Conservation (phyloP, 192 early-diverging fungal genomes). For the Backusella luteola region DNA sequence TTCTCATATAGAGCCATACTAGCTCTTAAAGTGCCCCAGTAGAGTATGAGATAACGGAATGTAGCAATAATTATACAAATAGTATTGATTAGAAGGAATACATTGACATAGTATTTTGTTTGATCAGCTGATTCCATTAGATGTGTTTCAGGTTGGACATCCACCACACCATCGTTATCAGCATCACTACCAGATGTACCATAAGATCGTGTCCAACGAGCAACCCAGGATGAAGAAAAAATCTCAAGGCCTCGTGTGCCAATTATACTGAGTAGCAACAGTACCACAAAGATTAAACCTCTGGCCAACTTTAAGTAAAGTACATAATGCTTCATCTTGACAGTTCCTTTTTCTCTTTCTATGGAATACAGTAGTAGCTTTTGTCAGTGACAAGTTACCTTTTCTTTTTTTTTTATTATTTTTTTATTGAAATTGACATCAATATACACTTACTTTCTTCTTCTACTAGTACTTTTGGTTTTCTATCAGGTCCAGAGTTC, state of each 20-base stretch:
- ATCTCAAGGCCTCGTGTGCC: slow-evolving; percentile 46
- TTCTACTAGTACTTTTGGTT: slow-evolving; percentile 42
- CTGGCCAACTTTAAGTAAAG: slow-evolving; percentile 72
- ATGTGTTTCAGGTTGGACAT: slow-evolving; percentile 13
- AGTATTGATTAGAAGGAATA: slow-evolving; percentile 54
- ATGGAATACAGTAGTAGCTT: not conserved
- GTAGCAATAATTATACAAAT: slow-evolving; percentile 22
- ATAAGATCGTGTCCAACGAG: slow-evolving; percentile 49
- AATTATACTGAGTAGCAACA: slow-evolving; percentile 41
- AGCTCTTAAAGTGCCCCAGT: slow-evolving; percentile 50
- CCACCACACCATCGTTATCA: not conserved
- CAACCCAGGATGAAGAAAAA: slow-evolving; percentile 60
- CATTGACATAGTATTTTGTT: slow-evolving; percentile 45
- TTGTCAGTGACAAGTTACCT: not conserved
- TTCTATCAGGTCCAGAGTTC: slow-evolving; percentile 10
- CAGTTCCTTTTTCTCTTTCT: slow-evolving; percentile 74
- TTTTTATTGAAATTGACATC: not conserved
- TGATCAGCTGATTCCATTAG: not conserved
- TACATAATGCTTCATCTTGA: slow-evolving; percentile 71
- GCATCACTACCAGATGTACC: not conserved
- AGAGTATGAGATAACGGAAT: slow-evolving; percentile 21
- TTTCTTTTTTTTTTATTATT: not conserved
- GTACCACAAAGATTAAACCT: slow-evolving; percentile 53
- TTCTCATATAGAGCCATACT: slow-evolving; percentile 53
- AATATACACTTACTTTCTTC: slow-evolving; percentile 35